These are phyloP conservation scores for Komagataella pseudopastoris DNA, from an alignment of 805 yeast genomes.

Conservation along the genomic window DNA sequence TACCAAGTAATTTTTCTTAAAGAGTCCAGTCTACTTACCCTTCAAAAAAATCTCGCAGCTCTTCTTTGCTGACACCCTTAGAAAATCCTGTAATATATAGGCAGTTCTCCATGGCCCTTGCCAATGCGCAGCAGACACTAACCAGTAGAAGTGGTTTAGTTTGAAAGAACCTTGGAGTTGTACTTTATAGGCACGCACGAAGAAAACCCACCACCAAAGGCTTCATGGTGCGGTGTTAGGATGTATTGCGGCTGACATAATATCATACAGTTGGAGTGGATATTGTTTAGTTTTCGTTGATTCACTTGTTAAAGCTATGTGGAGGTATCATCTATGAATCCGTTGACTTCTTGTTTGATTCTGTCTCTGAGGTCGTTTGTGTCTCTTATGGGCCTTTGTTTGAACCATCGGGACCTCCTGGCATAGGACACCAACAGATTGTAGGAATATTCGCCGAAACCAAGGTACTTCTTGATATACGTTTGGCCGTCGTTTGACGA, in stretches of 20 bases:
- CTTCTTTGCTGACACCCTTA: background rate
- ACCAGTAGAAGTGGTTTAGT: background rate
- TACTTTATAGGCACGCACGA: background rate
- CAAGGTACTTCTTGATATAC: conserved; percentile 34
- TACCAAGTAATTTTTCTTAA: background rate
- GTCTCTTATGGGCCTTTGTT: conserved; percentile 20
- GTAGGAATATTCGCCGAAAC: conserved; percentile 50
- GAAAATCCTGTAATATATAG: background rate
- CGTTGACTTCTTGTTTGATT: conserved; percentile 15
- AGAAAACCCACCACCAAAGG: background rate
- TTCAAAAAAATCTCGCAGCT: background rate
- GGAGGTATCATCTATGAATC: conserved; percentile 1
- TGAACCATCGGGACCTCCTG: conserved; percentile 36
- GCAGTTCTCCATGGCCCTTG: background rate
- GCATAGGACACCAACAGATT: conserved; percentile 31
- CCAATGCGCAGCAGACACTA: background rate
- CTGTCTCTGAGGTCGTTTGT: conserved; percentile 15
- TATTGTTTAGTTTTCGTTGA: background rate
- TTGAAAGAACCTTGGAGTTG: background rate
- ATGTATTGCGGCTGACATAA: background rate
- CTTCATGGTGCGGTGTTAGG: background rate
- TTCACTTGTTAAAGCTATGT: background rate
- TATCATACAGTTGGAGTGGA: background rate
- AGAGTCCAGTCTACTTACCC: background rate
- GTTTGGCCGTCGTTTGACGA: conserved; percentile 28